Conservation (phyloP, 306 rosid genomes). For the Quercus engelmannii region DNA sequence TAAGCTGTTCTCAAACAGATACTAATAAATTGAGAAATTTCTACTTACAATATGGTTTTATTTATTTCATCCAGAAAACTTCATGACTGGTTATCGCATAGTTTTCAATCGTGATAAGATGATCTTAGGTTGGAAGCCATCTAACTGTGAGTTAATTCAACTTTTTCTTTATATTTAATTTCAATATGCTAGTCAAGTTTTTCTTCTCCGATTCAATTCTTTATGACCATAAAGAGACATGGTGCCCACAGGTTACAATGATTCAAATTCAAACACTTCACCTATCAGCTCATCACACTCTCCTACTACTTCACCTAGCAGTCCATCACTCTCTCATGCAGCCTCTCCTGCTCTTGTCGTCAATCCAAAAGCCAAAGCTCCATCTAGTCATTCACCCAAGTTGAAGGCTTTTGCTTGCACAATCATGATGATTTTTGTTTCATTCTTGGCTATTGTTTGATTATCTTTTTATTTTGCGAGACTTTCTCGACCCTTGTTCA, state of each 20-base stretch:
- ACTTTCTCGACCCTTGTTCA: too few relatives aligned
- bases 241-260: conserved; percentile 47
- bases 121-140: conserved; percentile 61
- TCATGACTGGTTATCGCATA: conserved; percentile 85
- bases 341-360: too few relatives aligned
- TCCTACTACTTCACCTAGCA: too few relatives aligned
- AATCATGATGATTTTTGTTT: conserved; percentile 24
- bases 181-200: neutral
- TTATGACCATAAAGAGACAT: conserved; percentile 10
- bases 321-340: too few relatives aligned
- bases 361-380: too few relatives aligned
- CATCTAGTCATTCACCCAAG: conserved; percentile 27
- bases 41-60: neutral
- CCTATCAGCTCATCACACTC: too few relatives aligned
- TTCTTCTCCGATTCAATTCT: neutral
- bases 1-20: too few relatives aligned
- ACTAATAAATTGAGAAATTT: neutral
- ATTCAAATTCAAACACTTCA: conserved; percentile 29
- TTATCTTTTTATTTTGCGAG: conserved; percentile 7
- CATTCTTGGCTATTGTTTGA: conserved; percentile 43
- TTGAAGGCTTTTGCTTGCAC: conserved; percentile 27
- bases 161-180: neutral
- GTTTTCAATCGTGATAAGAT: conserved; percentile 72
- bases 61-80: conserved; percentile 57
- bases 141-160: conserved; percentile 51